Base-by-base conservation (phyloP, 129 eudicot species). In the Helianthus tuberosus region DNA sequence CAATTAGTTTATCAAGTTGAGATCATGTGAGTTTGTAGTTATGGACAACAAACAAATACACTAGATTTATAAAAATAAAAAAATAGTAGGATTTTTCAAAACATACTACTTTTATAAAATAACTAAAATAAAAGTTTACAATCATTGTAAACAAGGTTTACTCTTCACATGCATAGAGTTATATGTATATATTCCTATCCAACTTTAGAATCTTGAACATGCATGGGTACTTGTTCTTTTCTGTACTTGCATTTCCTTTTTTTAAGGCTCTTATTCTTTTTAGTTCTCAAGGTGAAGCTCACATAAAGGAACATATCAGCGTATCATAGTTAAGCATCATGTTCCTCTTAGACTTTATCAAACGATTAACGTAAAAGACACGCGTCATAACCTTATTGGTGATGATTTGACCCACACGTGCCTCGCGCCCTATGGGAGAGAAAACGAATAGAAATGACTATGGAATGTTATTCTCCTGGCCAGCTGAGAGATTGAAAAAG, bases 371-470 rank as follows among this genome's bases (percentile, higher is more conserved):
- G 59, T 68, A 68, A 49, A 61, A 17, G 68, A 73, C 74, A 72
- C 74, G 69, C 27, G 68, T 20, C 44, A 36, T 3, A 68, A 77
- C 54, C 64, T 69, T 60, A 77, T 61, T 77, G 76, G 76, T 20
- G 11, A 16, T 20, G 64, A 60, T 44, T 69, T 7, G 81, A 72
- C 78, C 83, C 77, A 70, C 72, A 73, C 64, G 69, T 61, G 85
- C 74, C 72, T 48, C 65, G 71, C 71, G 71, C 73, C 77, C 79
- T 76, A 66, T 64, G 69, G 76, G 61, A 66, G 78, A 72, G 81
- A 75, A 69, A 68, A 75, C 68, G 59, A 85, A 83, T 73, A 68
- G 86, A 87, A 81, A 93, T 82, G 92, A 86, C 95, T 80, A 78
- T 84, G 80, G 95, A 92, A 93, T 87, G 85, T 71, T 71, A 78